These are phyloP conservation scores for Brasenia schreberi DNA, from an alignment of 164 flowering plant species.

Conservation along the genomic window DNA sequence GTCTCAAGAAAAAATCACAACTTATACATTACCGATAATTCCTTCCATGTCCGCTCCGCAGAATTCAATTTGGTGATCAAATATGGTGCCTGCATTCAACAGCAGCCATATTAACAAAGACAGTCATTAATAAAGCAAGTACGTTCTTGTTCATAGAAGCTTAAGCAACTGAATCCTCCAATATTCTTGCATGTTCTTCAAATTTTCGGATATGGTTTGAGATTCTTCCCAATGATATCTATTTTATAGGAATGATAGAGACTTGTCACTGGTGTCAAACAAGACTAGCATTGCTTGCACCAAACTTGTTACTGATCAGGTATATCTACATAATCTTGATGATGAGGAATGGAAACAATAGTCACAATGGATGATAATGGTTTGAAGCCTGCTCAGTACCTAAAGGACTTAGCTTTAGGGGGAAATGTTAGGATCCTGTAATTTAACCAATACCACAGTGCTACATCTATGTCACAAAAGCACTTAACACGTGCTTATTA, in stretches of 20 bases:
- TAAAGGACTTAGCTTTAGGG: no score
- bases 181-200: not conserved
- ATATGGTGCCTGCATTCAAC: constrained; percentile 60
- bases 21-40: constrained; percentile 46
- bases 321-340: no score
- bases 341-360: no score
- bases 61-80: constrained; percentile 79
- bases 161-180: not conserved
- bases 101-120: not conserved
- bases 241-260: not conserved
- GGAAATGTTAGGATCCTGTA: no score
- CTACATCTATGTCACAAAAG: no score
- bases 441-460: no score
- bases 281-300: no score
- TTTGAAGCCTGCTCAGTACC: no score
- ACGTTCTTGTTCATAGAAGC: not conserved
- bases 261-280: not conserved
- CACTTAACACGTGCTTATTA: no score
- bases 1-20: no score
- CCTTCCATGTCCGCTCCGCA: constrained; percentile 92
- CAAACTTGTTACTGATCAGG: no score
- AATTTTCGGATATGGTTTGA: not conserved
- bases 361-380: no score
- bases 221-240: not conserved
- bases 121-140: not conserved